These are phyloP conservation scores for Fusarium guadeloupense DNA, from an alignment of 2,329 filamentous ascomycete species.

Conservation along the genomic window DNA sequence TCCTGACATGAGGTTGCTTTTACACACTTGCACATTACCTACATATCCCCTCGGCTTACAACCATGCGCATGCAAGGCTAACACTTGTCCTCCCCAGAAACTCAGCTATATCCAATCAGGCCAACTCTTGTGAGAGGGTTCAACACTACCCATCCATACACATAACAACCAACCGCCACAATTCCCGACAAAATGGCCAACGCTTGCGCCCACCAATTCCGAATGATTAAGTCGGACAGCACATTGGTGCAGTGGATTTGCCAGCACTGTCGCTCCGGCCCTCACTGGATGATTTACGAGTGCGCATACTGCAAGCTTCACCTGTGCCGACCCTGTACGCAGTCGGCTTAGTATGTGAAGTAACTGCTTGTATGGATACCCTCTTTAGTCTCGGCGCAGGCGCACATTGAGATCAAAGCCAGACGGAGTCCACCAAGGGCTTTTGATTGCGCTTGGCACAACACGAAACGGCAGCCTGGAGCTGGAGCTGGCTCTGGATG, in stretches of 20 bases:
- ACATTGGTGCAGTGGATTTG: constrained; percentile 73
- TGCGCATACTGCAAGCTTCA: constrained; percentile 75
- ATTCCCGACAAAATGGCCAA: constrained; percentile 55
- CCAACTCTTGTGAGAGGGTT: constrained; percentile 35
- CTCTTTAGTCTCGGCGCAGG: constrained; percentile 36
- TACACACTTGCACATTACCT: constrained; percentile 12
- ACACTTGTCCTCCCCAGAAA: constrained; percentile 34
- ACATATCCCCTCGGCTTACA: constrained; percentile 6
- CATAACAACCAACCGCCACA: constrained; percentile 20
- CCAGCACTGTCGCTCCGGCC: constrained; percentile 70
- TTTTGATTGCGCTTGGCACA: constrained; percentile 37
- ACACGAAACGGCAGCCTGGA: constrained; percentile 35
- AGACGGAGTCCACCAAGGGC: constrained; percentile 24
- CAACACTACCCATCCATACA: constrained; percentile 22
- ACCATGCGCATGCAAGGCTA: constrained; percentile 38
- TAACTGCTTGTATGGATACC: constrained; percentile 20
- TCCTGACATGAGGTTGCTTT: constrained; percentile 14
- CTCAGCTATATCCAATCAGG: constrained; percentile 36
- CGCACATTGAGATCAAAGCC: constrained; percentile 24
- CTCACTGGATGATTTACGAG: constrained; percentile 75
- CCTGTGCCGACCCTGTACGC: constrained; percentile 67
- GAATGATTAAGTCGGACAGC: constrained; percentile 73
- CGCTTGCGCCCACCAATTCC: constrained; percentile 70
- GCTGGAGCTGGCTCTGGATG: constrained; percentile 40
- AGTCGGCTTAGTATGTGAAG: constrained; percentile 44